Base-by-base conservation (phyloP, 140 eudicot genomes). In the Erigeron philadelphicus region DNA sequence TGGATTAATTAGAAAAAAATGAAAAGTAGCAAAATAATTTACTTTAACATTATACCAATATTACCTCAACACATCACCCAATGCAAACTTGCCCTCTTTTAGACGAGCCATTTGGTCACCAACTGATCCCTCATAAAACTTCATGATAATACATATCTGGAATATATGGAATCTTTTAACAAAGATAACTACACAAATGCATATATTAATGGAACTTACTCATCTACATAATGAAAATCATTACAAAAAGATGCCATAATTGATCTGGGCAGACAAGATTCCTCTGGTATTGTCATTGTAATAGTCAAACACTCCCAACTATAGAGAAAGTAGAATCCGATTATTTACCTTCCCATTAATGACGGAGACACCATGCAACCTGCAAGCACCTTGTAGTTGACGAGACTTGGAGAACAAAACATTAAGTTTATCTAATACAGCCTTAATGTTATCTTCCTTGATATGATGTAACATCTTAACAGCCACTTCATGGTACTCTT, bases 71-170 rank as follows among this genome's bases (percentile, higher is more conserved):
- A 84, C 95, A 83, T 88, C 95, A 70, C 64, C 61, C 64, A 84
- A 68, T 15, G 88, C 54, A 52, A 84, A 83, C 63, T 88, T 92
- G 10, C 98, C 96, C 55, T 77, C 95, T 81, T 81, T 86, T 61
- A 81, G 81, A 49, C 79, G 85, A 69, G 90, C 82, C 95, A 88
- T 84, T 71, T 75, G 85, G 84, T 88, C 96, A 57, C 93, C 96
- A 53, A 86, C 72, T 15, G 98, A 88, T 63, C 93, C 96, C 84
- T 92, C 98, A 62, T 92, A 92, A 66, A 92, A 92, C 81, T 84
- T 86, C 98, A 92, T 92, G 25, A 92, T 76, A 58, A 88, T 82
- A 84, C 98, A 84, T 81, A 92, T 74, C 98, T 92, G 74, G 40
- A 68, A 57, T 65, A 65, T 0, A 64, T 46, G 45, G 64, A 71